Base-by-base conservation (phyloP, 2,329 filamentous ascomycete genomes). In the Aureobasidium lini region DNA sequence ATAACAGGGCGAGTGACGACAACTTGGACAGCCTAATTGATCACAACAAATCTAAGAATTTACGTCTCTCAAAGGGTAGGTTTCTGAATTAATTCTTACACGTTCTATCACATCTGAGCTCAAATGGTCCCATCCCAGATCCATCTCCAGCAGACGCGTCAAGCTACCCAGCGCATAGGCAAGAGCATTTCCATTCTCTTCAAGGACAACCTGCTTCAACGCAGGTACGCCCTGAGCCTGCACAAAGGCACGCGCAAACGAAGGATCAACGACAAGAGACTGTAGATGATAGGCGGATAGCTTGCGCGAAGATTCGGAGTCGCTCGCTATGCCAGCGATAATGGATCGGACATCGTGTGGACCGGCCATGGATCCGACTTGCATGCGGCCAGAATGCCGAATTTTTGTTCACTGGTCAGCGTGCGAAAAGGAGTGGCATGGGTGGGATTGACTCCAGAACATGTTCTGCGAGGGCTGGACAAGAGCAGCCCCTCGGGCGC, bases 221-320 rank as follows among this genome's bases (percentile, higher is more conserved):
- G 93, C 85, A 65, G 85, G 81, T 64, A 97, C 80, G 4, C 94
- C 94, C 60, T 91, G 91, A 52, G 91, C 89, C 54, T 88, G 85
- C 63, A 97, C 95, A 77, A 99, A 99, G 67, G 95, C 86, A 73
- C 97, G 94, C 68, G 94, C 94, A 73, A 97, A 97, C 53, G 91
- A 88, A 29, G 93, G 93, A 75, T 99, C 94, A 71, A 92, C 93
- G 74, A 99, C 96, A 63, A 90, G 91, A 64, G 84, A 87, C 75
- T 99, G 94, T 65, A 99, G 84, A 77, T 96, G 96, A 83, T 99
- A 99, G 62, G 95, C 94, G 62, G 94, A 94, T 90, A 97, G 96
- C 75, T 99, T 99, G 70, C 92, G 90, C 66, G 90, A 87, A 60
- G 90, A 92, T 79, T 99, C 94, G 75, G 96, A 83, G 60, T 84